These are phyloP conservation scores for Ophiostoma montium DNA, from an alignment of 2,329 filamentous ascomycete species.

Conservation along the genomic window DNA sequence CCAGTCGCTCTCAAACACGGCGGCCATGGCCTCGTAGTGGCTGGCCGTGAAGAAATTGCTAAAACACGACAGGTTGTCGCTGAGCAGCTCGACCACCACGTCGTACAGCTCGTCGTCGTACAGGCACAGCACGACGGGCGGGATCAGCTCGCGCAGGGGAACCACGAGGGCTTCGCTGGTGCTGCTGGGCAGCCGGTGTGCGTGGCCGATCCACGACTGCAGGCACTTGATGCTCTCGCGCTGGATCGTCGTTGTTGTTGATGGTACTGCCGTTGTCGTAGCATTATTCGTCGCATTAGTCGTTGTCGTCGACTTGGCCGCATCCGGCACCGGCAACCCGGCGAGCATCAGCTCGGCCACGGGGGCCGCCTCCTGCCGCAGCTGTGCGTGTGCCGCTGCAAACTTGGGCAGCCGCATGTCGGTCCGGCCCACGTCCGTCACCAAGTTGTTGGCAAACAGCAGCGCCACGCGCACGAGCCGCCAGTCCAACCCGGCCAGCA, in stretches of 20 bases:
- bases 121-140: conserved; percentile 46
- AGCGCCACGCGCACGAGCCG: conserved; percentile 42
- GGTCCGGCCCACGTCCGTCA: conserved; percentile 54
- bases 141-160: conserved; percentile 45
- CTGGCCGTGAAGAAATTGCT: conserved; percentile 44
- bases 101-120: conserved; percentile 43
- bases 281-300: too few relatives aligned
- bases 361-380: conserved; percentile 36
- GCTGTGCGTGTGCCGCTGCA: conserved; percentile 37
- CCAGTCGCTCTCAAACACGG: conserved; percentile 48
- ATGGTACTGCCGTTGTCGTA: too few relatives aligned
- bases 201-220: conserved; percentile 64
- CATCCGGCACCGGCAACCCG: conserved; percentile 6
- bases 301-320: conserved; percentile 8
- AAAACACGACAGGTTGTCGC: conserved; percentile 51
- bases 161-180: conserved; percentile 42
- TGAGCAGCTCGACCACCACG: conserved; percentile 47
- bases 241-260: conserved; percentile 28
- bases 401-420: conserved; percentile 47
- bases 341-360: conserved; percentile 31
- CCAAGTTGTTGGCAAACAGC: conserved; percentile 50
- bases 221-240: conserved; percentile 46
- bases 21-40: conserved; percentile 42
- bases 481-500: conserved; percentile 32
- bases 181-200: conserved; percentile 44